phyloP scores from a whole-genome alignment of 192 early-diverging fungal species.

The Hyaloraphidium curvatum region DNA sequence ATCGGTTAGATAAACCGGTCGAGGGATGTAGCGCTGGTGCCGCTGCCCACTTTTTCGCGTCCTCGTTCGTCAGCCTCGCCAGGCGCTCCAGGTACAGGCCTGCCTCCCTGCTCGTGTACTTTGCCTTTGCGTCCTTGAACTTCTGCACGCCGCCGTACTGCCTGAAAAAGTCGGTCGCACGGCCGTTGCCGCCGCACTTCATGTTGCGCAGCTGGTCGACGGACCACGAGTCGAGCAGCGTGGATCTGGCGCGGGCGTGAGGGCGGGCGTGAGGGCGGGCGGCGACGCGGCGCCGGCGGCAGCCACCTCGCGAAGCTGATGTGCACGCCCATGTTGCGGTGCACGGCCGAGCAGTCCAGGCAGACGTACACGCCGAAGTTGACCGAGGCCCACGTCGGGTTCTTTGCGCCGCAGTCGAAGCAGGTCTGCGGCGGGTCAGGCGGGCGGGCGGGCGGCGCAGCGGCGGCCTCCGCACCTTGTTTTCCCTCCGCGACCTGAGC shows the following conservation, averaged over 20 bases:
- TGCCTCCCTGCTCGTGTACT: conserved; percentile 57
- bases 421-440: conserved; percentile 36
- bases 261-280: neutral
- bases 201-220: conserved; percentile 74
- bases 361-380: conserved; percentile 91
- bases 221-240: conserved; percentile 73
- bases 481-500: conserved; percentile 36
- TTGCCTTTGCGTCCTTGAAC: conserved; percentile 54
- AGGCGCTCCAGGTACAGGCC: conserved; percentile 67
- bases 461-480: conserved; percentile 27
- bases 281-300: neutral
- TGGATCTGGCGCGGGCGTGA: conserved; percentile 39
- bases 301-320: conserved; percentile 81
- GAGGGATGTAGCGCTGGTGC: no score
- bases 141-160: conserved; percentile 33
- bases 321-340: conserved; percentile 93
- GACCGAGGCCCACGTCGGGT: conserved; percentile 86
- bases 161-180: conserved; percentile 61
- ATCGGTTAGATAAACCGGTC: no score
- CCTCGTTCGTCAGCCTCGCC: conserved; percentile 44
- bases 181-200: conserved; percentile 76
- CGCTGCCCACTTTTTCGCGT: conserved; percentile 22
- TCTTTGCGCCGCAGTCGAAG: conserved; percentile 90
- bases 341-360: conserved; percentile 86
- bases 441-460: neutral